phyloP scores from a whole-genome alignment of 208 protist genomes.

The Wallacemonas rigidus region DNA sequence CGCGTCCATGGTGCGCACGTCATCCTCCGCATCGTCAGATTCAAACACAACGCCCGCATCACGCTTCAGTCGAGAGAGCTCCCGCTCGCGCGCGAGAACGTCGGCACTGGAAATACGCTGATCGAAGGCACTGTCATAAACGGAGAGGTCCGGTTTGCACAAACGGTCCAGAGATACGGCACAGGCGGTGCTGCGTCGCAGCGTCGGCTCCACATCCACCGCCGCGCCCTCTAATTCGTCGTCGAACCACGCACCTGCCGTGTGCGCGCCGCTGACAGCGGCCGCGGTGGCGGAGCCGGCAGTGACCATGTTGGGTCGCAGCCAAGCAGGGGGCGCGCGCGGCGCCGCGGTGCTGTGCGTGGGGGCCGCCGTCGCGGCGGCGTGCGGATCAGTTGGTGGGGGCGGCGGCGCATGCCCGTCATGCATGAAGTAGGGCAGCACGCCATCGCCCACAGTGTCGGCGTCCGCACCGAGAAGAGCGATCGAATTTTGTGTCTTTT shows the following conservation, averaged over 20 bases:
- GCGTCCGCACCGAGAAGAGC: slow-evolving; percentile 50
- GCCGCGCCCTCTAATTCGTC: not conserved
- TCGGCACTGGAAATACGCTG: slow-evolving; percentile 66
- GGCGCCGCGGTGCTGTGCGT: not conserved
- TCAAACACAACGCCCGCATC: slow-evolving; percentile 29
- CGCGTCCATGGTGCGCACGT: not conserved
- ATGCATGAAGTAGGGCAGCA: slow-evolving; percentile 48
- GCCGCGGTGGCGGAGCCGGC: not conserved
- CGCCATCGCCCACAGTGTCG: slow-evolving; percentile 55
- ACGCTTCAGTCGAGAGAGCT: slow-evolving; percentile 6
- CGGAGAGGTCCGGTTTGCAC: slow-evolving; percentile 66
- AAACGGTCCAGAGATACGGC: slow-evolving; percentile 37
- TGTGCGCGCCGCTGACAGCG: not conserved
- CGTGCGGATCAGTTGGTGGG: not conserved
- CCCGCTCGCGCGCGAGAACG: slow-evolving; percentile 34
- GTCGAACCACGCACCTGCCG: not conserved
- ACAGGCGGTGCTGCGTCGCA: no score
- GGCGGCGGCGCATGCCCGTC: not conserved
- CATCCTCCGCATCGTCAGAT: slow-evolving; percentile 19
- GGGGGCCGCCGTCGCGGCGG: not conserved
- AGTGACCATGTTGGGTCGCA: slow-evolving; percentile 30
- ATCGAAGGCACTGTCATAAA: slow-evolving; percentile 70
- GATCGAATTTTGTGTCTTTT: slow-evolving; percentile 69
- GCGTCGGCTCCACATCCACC: not conserved
- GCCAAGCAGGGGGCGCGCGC: slow-evolving; percentile 19